Base-by-base conservation (phyloP, 225 moss, liverwort and hornwort species). In the Pleurozium schreberi region DNA sequence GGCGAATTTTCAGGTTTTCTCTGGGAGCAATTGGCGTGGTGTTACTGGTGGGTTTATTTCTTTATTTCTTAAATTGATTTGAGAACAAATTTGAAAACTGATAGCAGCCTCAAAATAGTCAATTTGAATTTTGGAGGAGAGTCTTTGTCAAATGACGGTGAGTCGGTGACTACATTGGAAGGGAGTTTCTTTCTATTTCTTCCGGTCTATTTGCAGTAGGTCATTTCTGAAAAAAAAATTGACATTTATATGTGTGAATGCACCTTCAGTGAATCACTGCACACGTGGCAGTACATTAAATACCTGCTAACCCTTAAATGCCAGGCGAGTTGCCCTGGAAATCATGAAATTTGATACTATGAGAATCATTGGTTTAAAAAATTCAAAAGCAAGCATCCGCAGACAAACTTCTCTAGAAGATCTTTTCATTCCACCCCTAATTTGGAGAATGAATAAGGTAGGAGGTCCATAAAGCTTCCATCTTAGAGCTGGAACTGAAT, bases 221-320 rank as follows among this genome's bases (percentile, higher is more conserved):
- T 23, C 23, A 53, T 36, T 77, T 77, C 3, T 25, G 10, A 36
- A 36, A 23, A 8, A 23, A 10, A 55, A 1, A 8, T 53, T 57
- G 10, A n/a, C 17, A 10, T 57, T 57, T 38, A 53, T 77, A 9
- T 57, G 11, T 26, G 11, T 57, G 2, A 58, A 40, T 17, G 11
- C 16, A 77, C 17, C 27, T 27, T 58, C 57, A 27, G 38, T 1
- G 18, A 57, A 58, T 27, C 11, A 27, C 4, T 16, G 0, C 1
- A 16, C 6, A 6, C 0, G 0, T 1, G 4, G 25, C 4, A 26
- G 3, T n/a, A n/a, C 17, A n/a, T 11, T n/a, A n/a, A 22, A 22
- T 52, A 52, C 8, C 5, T n/a, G n/a, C n/a, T n/a, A n/a, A n/a
- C n/a, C n/a, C n/a, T n/a, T n/a, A n/a, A n/a, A n/a, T n/a, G n/a